A percentile compares a stretch with the other conserved stretches of the same genome.
These are phyloP conservation scores for Ophiostoma himal-ulmi DNA, from an alignment of 2,329 filamentous ascomycete genomes.

Conservation along the genomic window DNA sequence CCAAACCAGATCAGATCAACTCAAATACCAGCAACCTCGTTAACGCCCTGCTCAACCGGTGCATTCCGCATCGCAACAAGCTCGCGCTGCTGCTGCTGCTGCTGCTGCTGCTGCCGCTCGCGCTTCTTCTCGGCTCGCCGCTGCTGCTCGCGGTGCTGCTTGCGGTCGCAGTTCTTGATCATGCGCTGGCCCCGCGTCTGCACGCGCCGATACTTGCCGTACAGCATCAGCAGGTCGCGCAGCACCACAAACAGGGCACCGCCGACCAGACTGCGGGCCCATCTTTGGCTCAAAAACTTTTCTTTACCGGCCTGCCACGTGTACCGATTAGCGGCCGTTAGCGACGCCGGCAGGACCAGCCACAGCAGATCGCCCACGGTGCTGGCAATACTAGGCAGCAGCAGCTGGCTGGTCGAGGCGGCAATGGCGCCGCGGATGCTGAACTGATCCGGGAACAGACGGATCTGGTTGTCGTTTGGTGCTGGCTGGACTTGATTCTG, in stretches of 20 bases:
- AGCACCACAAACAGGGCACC: conserved; percentile 84
- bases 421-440: conserved; percentile 38
- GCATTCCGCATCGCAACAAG: neutral
- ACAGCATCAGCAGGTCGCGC: conserved; percentile 60
- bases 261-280: conserved; percentile 83
- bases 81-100: neutral
- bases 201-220: conserved; percentile 58
- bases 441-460: neutral
- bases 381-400: conserved; percentile 77
- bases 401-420: conserved; percentile 51
- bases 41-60: neutral
- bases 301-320: conserved; percentile 32
- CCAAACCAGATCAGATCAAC: neutral
- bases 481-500: neutral
- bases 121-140: neutral
- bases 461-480: neutral
- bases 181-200: conserved; percentile 48
- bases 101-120: neutral
- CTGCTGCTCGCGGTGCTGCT: neutral
- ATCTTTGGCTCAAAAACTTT: conserved; percentile 61
- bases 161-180: conserved; percentile 46
- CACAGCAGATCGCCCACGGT: conserved; percentile 71
- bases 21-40: neutral
- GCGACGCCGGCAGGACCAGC: conserved; percentile 55
- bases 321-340: conserved; percentile 46